Evolutionary conservation across 768 basidiomycete genomes (phyloP).

Genomic region (Pholiota conissans): DNA sequence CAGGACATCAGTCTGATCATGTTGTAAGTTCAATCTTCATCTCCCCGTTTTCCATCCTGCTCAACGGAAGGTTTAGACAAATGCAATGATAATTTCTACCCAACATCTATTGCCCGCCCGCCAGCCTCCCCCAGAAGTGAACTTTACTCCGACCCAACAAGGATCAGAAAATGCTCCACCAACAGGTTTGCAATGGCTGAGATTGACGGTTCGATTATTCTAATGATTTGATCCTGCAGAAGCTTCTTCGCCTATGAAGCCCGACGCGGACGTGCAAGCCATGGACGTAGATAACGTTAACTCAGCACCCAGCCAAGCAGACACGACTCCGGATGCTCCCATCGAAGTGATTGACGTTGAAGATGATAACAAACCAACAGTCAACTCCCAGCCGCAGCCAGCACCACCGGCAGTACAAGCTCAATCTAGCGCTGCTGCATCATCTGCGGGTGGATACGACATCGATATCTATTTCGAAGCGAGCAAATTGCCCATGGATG

Average conservation of each 20-base stretch:
- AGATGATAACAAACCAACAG: conserved; percentile 31
- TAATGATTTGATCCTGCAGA: conserved; percentile 6
- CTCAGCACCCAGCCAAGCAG: conserved; percentile 22
- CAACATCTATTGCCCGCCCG: conserved; percentile 64
- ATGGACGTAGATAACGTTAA: conserved; percentile 23
- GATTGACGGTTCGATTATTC: background rate
- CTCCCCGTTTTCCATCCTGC: conserved; percentile 5
- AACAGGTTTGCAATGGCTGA: conserved; percentile 11
- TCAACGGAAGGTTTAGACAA: conserved; percentile 51
- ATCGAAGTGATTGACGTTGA: conserved; percentile 53
- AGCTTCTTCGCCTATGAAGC: conserved; percentile 16
- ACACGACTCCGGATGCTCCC: conserved; percentile 25
- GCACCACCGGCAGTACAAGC: conserved; percentile 14
- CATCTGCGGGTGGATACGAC: conserved; percentile 42
- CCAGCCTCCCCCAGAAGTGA: conserved; percentile 22
- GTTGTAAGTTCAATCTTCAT: conserved; percentile 38
- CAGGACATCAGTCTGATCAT: conserved; percentile 53
- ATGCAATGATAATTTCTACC: conserved; percentile 90
- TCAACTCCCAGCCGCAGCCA: conserved; percentile 10
- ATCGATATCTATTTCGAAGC: conserved; percentile 86
- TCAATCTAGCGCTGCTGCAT: conserved; percentile 2
- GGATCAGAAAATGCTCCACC: conserved; percentile 12
- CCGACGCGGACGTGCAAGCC: conserved; percentile 22
- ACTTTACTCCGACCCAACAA: conserved; percentile 19
- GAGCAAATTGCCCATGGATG: conserved; percentile 87